A percentile compares a stretch with the other conserved stretches of the same genome.
Conservation (phyloP, 169 alveolate species). For the Cryptosporidium ubiquitum region DNA sequence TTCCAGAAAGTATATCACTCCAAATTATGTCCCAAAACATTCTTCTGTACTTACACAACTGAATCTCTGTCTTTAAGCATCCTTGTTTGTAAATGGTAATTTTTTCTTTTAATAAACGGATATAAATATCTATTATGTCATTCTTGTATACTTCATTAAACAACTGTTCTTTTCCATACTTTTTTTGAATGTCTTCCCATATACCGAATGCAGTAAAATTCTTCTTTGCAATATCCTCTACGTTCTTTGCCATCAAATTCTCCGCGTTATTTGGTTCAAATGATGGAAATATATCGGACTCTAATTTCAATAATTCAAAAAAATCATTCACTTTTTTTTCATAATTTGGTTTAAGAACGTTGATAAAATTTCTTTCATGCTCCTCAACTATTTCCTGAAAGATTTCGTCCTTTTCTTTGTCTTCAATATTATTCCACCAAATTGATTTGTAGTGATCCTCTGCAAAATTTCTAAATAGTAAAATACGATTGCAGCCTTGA, state of each 20-base stretch:
- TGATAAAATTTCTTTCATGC: slow-evolving; percentile 1
- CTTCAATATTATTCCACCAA: slow-evolving; percentile 64
- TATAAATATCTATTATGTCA: slow-evolving; percentile 45
- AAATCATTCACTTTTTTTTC: not conserved
- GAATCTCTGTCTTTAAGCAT: not conserved
- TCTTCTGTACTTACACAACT: slow-evolving; percentile 12
- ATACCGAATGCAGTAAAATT: slow-evolving; percentile 2
- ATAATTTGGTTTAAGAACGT: not conserved
- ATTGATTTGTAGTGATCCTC: not conserved
- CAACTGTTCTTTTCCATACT: not conserved
- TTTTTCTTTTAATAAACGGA: not conserved
- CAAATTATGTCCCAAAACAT: slow-evolving; percentile 45
- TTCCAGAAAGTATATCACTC: slow-evolving; percentile 42
- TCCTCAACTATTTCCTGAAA: slow-evolving; percentile 65
- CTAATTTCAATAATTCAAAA: slow-evolving; percentile 6
- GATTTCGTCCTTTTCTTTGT: slow-evolving; percentile 59
- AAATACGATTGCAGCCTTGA: slow-evolving; percentile 15
- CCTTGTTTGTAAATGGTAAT: not conserved
- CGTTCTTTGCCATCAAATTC: not conserved
- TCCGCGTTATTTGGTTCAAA: not conserved
- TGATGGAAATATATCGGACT: slow-evolving; percentile 6
- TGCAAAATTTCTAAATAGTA: slow-evolving; percentile 45
- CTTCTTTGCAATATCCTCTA: not conserved
- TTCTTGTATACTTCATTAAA: not conserved
- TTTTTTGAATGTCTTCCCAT: slow-evolving; percentile 37